These are phyloP conservation scores for Populus nigra DNA, from an alignment of 345 rosid species.

Conservation along the genomic window DNA sequence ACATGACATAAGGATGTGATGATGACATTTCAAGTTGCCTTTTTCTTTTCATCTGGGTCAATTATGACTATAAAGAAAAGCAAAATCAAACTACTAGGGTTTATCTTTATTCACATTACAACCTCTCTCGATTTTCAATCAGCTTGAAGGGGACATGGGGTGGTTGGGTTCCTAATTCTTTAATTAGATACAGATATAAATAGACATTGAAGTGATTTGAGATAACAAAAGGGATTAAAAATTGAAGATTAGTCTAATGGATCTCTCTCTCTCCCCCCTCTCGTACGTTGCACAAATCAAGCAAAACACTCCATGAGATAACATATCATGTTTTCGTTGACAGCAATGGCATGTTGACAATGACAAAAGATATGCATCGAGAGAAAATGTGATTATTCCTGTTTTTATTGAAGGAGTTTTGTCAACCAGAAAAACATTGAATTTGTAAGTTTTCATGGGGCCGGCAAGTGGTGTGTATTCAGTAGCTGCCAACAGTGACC, in stretches of 20 bases:
- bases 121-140: conserved; percentile 3
- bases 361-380: not conserved
- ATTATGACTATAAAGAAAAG: conserved; percentile 9
- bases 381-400: not conserved
- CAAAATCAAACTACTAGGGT: not conserved
- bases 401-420: not conserved
- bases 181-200: not conserved
- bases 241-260: too few species aligned
- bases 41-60: conserved; percentile 6
- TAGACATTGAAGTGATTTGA: not conserved
- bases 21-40: not conserved
- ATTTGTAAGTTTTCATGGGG: not conserved
- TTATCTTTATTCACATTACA: conserved; percentile 13
- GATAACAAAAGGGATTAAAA: too few species aligned
- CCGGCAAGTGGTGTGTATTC: not conserved
- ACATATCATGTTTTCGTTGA: not conserved
- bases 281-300: too few species aligned
- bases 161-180: conserved; percentile 9
- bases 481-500: not conserved
- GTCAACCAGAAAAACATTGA: not conserved
- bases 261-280: too few species aligned
- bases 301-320: not conserved
- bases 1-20: conserved; percentile 18
- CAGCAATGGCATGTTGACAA: not conserved
- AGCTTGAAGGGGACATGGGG: conserved; percentile 3